A percentile compares a stretch with the other conserved stretches of the same genome.
phyloP scores from a whole-genome alignment of 2,329 filamentous ascomycete genomes.

The Colletotrichum godetiae region DNA sequence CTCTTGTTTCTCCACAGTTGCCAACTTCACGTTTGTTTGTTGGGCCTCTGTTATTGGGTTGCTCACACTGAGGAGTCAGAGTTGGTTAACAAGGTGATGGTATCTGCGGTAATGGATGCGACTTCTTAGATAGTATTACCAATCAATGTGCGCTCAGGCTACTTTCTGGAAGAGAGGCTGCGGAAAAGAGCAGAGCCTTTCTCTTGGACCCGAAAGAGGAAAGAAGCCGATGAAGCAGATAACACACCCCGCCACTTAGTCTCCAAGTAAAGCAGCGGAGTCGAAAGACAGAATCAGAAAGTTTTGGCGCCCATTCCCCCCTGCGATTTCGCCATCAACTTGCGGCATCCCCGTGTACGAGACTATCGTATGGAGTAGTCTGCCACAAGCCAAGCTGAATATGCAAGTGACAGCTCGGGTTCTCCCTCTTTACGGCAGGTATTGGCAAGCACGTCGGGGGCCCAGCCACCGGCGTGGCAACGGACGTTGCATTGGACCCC shows the following conservation, averaged over 20 bases:
- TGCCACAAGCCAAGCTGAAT: background rate
- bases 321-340: background rate
- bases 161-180: background rate
- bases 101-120: background rate
- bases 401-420: background rate
- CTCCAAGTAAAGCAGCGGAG: background rate
- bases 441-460: background rate
- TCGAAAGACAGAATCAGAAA: background rate
- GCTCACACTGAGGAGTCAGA: background rate
- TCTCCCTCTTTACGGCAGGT: background rate
- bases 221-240: background rate
- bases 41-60: slow-evolving; percentile 10
- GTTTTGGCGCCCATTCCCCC: background rate
- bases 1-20: slow-evolving; percentile 15
- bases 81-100: slow-evolving; percentile 14
- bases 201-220: background rate
- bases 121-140: background rate
- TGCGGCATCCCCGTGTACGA: background rate
- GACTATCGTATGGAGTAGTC: background rate
- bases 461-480: background rate
- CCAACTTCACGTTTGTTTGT: slow-evolving; percentile 16
- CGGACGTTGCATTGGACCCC: background rate
- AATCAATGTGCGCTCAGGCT: background rate
- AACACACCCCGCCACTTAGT: background rate
- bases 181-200: background rate